A percentile compares a stretch with the other conserved stretches of the same genome.
Evolutionary conservation across 805 yeast genomes (phyloP).

Genomic region (Jamesozyma hellenica): DNA sequence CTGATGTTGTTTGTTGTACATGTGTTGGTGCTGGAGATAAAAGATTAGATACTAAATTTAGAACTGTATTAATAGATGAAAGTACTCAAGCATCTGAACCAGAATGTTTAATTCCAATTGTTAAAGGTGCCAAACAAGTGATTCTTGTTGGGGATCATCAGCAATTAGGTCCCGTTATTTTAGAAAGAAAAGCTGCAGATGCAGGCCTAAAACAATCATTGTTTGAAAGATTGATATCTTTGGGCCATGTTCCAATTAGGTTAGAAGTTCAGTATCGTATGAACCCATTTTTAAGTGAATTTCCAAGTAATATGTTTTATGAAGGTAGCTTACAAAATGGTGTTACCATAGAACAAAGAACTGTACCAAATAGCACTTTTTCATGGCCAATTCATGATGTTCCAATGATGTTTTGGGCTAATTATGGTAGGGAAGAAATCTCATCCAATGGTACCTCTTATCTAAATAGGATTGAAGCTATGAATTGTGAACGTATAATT

Average conservation of each 20-base stretch:
- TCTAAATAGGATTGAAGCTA: slow-evolving; percentile 80
- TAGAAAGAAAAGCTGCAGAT: slow-evolving; percentile 68
- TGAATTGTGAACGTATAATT: slow-evolving; percentile 73
- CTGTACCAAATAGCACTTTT: slow-evolving; percentile 44
- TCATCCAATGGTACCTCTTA: slow-evolving; percentile 72
- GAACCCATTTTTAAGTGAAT: slow-evolving; percentile 83
- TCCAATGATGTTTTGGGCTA: slow-evolving; percentile 97
- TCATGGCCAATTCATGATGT: slow-evolving; percentile 84
- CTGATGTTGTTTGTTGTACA: slow-evolving; percentile 81
- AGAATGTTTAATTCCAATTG: slow-evolving; percentile 79
- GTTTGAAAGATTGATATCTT: slow-evolving; percentile 72
- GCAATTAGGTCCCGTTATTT: slow-evolving; percentile 86
- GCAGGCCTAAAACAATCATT: slow-evolving; percentile 83
- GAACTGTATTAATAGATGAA: slow-evolving; percentile 82
- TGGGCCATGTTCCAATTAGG: slow-evolving; percentile 78
- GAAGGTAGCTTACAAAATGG: slow-evolving; percentile 91
- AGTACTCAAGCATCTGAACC: slow-evolving; percentile 93
- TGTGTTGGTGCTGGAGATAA: slow-evolving; percentile 87
- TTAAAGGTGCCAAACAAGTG: slow-evolving; percentile 81
- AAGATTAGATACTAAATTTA: slow-evolving; percentile 51
- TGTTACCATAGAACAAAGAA: slow-evolving; percentile 66
- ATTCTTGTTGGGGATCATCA: slow-evolving; percentile 92
- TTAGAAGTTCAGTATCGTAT: slow-evolving; percentile 90
- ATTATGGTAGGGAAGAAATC: slow-evolving; percentile 81
- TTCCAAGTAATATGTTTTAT: slow-evolving; percentile 83